Conservation (phyloP, 2,329 filamentous ascomycete species). For the Ceratocystiopsis minuta region DNA sequence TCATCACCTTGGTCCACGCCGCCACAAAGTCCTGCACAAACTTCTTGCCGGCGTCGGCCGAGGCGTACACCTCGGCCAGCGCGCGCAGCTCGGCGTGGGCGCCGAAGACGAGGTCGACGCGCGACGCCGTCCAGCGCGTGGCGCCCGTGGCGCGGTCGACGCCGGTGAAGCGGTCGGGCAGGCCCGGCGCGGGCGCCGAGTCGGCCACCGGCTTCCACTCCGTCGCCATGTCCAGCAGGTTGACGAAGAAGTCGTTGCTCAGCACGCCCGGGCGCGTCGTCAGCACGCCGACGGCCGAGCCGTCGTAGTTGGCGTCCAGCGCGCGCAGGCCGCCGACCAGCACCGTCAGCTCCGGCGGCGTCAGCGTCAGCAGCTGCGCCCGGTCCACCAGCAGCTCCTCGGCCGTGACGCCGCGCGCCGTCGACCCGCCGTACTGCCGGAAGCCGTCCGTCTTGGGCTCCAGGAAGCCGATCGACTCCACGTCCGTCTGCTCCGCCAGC, state of each 20-base stretch:
- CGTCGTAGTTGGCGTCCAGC: slow-evolving; percentile 53
- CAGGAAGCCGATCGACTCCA: slow-evolving; percentile 43
- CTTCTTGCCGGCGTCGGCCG: slow-evolving; percentile 38
- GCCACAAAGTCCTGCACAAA: slow-evolving; percentile 54
- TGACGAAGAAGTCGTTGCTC: slow-evolving; percentile 70
- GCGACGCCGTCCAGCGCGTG: slow-evolving; percentile 52
- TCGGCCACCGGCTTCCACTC: slow-evolving; percentile 39
- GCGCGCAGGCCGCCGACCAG: slow-evolving; percentile 55
- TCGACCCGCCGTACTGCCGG: slow-evolving; percentile 57
- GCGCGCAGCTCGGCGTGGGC: slow-evolving; percentile 59
- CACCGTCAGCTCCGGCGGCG: slow-evolving; percentile 52
- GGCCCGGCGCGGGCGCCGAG: slow-evolving; percentile 22
- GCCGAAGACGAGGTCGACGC: slow-evolving; percentile 52
- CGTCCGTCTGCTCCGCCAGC: slow-evolving; percentile 53
- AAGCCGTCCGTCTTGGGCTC: slow-evolving; percentile 58
- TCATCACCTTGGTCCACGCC: slow-evolving; percentile 60
- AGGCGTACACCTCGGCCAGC: slow-evolving; percentile 50
- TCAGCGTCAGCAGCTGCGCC: slow-evolving; percentile 51
- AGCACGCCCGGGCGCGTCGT: slow-evolving; percentile 49
- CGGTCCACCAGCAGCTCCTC: slow-evolving; percentile 57
- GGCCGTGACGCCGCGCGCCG: slow-evolving; percentile 33
- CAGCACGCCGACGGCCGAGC: slow-evolving; percentile 47
- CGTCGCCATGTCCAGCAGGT: slow-evolving; percentile 50
- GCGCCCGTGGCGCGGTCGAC: slow-evolving; percentile 44
- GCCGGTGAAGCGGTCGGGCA: slow-evolving; percentile 42